Evolutionary conservation across 2,329 filamentous ascomycete genomes (phyloP), one percentile per base, ranked within the genome.

Genomic region (Colletotrichum liaoningense): DNA sequence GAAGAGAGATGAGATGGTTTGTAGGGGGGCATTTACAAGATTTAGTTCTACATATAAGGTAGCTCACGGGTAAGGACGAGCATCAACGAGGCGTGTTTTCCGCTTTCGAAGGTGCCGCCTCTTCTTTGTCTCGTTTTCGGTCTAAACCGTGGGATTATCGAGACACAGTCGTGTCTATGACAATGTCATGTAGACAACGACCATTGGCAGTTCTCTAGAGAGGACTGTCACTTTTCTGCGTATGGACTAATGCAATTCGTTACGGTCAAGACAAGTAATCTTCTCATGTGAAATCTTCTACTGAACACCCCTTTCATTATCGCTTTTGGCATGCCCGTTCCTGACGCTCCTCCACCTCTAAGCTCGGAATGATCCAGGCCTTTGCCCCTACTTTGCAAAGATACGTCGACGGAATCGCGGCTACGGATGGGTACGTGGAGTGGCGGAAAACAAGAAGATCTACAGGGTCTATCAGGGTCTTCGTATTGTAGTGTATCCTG

Each of bases 1-100:
- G 46, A 42, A 35, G 54, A 55, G 26, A 26, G 54, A 26, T n/a
- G 59, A 56, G 55, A 49, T 56, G 56, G 57, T 49, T 46, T 56
- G 35, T 16, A 42, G 28, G 46, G 60, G 16, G 57, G 49, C 33
- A 73, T 70, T 66, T 52, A 69, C 67, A 59, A 65, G 46, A 70
- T 66, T 35, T 65, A 49, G n/a, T 60, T 38, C 24, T 33, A 65
- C 30, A 35, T 33, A 33, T 33, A 33, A 35, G 33, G 33, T 56
- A 65, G 56, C 22, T 62, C 28, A 28, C 59, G 54, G 46, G 33
- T 22, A 26, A 62, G 56, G 56, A 38, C 42, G 26, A 14, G 52
- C n/a, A 14, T 28, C n/a, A 22, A 24, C 24, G 7, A 46, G 64
- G 54, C 28, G 19, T n/a, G 28, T 52, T 28, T 28, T 26, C 24